Percentiles rank a stretch among this genome's conserved stretches.
Evolutionary conservation across 2,329 filamentous ascomycete genomes (phyloP).

Genomic region (Cladosporium sp.): DNA sequence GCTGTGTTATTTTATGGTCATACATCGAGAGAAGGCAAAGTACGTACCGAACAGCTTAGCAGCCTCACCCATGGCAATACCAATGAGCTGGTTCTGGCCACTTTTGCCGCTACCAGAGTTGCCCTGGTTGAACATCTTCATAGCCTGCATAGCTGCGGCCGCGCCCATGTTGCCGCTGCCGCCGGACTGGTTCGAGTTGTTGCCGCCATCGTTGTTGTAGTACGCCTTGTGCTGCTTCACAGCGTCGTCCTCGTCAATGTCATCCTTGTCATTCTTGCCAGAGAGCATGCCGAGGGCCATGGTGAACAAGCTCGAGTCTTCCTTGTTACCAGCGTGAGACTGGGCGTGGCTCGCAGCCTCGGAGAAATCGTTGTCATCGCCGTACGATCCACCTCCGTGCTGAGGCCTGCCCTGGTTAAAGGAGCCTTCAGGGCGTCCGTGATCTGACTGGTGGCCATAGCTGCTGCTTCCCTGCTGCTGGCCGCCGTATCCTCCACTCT

Average conservation of each 20-base stretch:
- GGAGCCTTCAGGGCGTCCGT: slow-evolving; percentile 30
- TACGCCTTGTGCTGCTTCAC: slow-evolving; percentile 75
- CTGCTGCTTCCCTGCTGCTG: slow-evolving; percentile 25
- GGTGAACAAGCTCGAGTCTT: slow-evolving; percentile 56
- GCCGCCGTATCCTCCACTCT: slow-evolving; percentile 26
- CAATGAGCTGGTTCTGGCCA: slow-evolving; percentile 77
- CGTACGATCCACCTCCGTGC: slow-evolving; percentile 42
- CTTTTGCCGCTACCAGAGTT: slow-evolving; percentile 38
- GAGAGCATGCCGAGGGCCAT: slow-evolving; percentile 56
- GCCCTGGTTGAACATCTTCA: slow-evolving; percentile 68
- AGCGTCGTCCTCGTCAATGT: slow-evolving; percentile 62
- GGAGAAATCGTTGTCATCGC: slow-evolving; percentile 53
- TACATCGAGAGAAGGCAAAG: background rate
- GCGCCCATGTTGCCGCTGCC: slow-evolving; percentile 57
- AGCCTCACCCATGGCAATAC: slow-evolving; percentile 84
- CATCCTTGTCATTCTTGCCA: slow-evolving; percentile 55
- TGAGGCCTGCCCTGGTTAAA: slow-evolving; percentile 39
- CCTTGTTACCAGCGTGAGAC: slow-evolving; percentile 53
- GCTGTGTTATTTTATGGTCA: background rate
- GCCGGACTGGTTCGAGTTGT: slow-evolving; percentile 47
- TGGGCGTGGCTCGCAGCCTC: slow-evolving; percentile 57
- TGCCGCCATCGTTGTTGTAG: slow-evolving; percentile 53
- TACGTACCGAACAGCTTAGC: slow-evolving; percentile 66
- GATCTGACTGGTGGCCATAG: slow-evolving; percentile 34
- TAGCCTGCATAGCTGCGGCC: slow-evolving; percentile 77